Base-by-base conservation (phyloP, 2,329 filamentous ascomycete species). In the Metarhizium guizhouense region DNA sequence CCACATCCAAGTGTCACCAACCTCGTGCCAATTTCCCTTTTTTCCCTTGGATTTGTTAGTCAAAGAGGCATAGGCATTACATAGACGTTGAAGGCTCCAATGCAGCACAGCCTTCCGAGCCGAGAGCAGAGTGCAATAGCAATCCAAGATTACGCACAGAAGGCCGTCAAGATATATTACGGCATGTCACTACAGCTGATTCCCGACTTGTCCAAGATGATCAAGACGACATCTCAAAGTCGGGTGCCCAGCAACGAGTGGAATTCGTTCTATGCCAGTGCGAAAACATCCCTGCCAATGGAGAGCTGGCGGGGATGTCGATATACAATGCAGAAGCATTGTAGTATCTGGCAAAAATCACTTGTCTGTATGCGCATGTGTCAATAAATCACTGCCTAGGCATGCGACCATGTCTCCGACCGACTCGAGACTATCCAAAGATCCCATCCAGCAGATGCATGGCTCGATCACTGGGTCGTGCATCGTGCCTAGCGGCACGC, bases 151-250 rank as follows among this genome's bases (percentile, higher is more conserved):
- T 16, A 16, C 38, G 8, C 10, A 45, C 42, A 25, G 1, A 25
- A 45, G 8, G 10, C n/a, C 6, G 42, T 25, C 42, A 20, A 10
- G 13, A 14, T 30, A 11, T 48, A 14, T 48, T 30, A 13, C 51
- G 18, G 10, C 54, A 77, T 80, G 76, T 80, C 72, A 76, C 77
- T 79, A 79, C 78, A 79, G 76, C 77, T 79, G 76, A 81, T 80
- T 80, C 77, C 77, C 76, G 74, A 68, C 71, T 70, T 76, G 62
- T 80, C 77, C 68, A 70, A 59, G 73, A 79, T 64, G 68, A 71
- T 71, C 76, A 79, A 77, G 72, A 80, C 77, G 77, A 76, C 70
- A 67, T 76, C 76, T 80, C 73, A 68, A 78, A 75, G 66, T 69
- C 73, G 73, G 76, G 77, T 76, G 77, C 77, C 76, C 76, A 80